Conservation (phyloP, 306 rosid genomes). For the Cucumis cinereus region DNA sequence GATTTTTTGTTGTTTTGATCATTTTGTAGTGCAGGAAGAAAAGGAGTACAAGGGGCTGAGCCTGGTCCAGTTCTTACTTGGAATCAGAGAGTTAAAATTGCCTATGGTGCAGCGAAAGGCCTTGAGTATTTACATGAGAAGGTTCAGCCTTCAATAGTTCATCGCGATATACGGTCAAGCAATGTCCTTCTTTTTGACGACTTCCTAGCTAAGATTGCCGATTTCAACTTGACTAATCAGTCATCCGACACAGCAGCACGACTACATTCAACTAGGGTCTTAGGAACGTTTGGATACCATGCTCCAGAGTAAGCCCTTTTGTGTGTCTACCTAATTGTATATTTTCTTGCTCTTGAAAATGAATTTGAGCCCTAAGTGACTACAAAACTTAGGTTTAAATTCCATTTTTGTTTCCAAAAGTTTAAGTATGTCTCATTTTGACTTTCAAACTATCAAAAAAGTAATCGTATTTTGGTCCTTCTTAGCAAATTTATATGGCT, state of each 20-base stretch:
- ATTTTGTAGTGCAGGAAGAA: constrained; percentile 55
- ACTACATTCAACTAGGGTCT: constrained; percentile 88
- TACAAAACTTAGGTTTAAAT: background rate
- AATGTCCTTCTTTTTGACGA: constrained; percentile 78
- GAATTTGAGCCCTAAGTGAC: background rate
- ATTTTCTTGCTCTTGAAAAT: background rate
- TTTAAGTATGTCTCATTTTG: background rate
- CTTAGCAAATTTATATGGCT: background rate
- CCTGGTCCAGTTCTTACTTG: constrained; percentile 86
- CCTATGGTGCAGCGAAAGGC: constrained; percentile 93
- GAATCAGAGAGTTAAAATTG: constrained; percentile 80
- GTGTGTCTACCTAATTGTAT: background rate
- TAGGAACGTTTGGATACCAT: constrained; percentile 97
- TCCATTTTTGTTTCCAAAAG: background rate
- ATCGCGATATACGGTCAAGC: constrained; percentile 89
- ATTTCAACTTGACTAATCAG: constrained; percentile 83
- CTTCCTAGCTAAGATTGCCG: constrained; percentile 63
- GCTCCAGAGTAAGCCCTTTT: constrained; percentile 78
- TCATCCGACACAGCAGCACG: constrained; percentile 87
- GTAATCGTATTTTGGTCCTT: background rate
- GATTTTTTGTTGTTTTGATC: constrained; percentile 5
- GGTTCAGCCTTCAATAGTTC: constrained; percentile 82
- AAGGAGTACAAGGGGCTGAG: constrained; percentile 95
- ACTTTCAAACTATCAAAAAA: background rate
- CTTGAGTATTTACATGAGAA: constrained; percentile 87